Percentiles rank a stretch among this genome's conserved stretches.
Conservation (phyloP, 2,329 filamentous ascomycete genomes). For the Cladorrhinum sp. region DNA sequence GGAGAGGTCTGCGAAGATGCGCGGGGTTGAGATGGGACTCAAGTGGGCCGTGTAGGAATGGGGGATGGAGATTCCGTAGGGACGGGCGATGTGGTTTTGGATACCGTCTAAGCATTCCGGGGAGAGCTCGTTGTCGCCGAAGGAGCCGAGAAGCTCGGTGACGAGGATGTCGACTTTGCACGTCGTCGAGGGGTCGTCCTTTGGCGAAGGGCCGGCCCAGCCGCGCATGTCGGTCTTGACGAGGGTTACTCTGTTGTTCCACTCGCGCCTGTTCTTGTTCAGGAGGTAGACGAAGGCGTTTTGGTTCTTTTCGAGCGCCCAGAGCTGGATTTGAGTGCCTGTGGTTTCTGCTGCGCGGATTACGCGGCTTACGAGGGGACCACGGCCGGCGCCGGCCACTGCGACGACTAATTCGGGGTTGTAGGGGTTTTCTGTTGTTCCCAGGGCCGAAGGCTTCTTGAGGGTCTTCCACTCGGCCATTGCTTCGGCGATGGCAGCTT, state of each 20-base stretch:
- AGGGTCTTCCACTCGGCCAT: conserved; percentile 74
- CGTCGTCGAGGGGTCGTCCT: conserved; percentile 39
- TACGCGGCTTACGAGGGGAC: conserved; percentile 84
- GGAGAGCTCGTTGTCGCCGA: conserved; percentile 94
- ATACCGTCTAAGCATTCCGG: conserved; percentile 94
- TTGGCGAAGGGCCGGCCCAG: conserved; percentile 76
- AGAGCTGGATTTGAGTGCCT: conserved; percentile 76
- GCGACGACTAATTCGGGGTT: conserved; percentile 65
- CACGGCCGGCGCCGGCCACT: conserved; percentile 89
- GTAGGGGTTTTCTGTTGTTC: conserved; percentile 27
- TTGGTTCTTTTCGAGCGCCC: conserved; percentile 96
- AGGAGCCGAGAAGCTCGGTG: conserved; percentile 90
- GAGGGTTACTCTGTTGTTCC: conserved; percentile 76
- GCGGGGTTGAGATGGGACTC: conserved; percentile 86
- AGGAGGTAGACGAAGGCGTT: conserved; percentile 94
- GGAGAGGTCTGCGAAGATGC: conserved; percentile 76
- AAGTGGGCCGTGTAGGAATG: conserved; percentile 90
- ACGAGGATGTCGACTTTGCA: conserved; percentile 85
- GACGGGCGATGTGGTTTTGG: conserved; percentile 76
- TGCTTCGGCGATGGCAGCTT: conserved; percentile 76
- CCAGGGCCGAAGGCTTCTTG: conserved; percentile 70
- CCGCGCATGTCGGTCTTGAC: conserved; percentile 97
- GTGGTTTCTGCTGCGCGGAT: conserved; percentile 74
- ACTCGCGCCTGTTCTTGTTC: conserved; percentile 77
- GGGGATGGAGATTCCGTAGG: conserved; percentile 88